Evolutionary conservation across 2,329 filamentous ascomycete genomes (phyloP).

Genomic region (Sporothrix globosa): DNA sequence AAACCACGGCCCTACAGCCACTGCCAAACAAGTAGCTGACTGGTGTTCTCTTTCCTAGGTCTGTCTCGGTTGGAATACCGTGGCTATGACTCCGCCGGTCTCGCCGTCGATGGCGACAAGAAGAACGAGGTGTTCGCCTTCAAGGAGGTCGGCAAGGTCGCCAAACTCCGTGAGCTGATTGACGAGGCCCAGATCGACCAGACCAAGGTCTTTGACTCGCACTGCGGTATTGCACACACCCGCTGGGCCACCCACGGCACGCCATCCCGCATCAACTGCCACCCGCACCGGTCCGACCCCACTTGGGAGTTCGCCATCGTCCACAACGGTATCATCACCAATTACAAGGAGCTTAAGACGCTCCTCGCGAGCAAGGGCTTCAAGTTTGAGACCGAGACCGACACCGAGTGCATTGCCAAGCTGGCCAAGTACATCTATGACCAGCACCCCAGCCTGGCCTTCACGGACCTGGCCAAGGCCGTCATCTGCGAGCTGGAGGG

Average conservation of each 20-base stretch:
- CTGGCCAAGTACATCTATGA: constrained; percentile 98
- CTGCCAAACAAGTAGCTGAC: constrained; percentile 39
- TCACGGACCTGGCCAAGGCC: constrained; percentile 94
- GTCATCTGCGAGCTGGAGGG: constrained; percentile 98
- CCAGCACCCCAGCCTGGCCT: constrained; percentile 89
- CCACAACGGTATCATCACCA: constrained; percentile 99
- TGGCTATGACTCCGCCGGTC: constrained; percentile 96
- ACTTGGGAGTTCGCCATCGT: constrained; percentile 96
- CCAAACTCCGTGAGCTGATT: constrained; percentile 92
- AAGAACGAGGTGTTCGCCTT: constrained; percentile 96
- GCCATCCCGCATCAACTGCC: constrained; percentile 93
- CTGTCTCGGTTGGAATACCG: constrained; percentile 96
- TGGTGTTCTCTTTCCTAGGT: constrained; percentile 55
- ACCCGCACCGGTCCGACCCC: constrained; percentile 94
- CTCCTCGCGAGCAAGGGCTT: constrained; percentile 93
- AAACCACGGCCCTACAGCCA: too few relatives aligned
- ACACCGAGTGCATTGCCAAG: constrained; percentile 99
- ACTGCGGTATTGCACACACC: constrained; percentile 98
- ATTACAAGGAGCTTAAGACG: constrained; percentile 99
- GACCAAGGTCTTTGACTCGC: constrained; percentile 93
- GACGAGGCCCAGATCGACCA: constrained; percentile 80
- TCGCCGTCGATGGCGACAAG: constrained; percentile 96
- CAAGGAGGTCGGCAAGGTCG: constrained; percentile 99
- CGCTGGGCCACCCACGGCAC: constrained; percentile 98
- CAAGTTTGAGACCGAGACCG: constrained; percentile 98